phyloP scores from a whole-genome alignment of 1,284 basidiomycete species.

The Abortiporus biennis region DNA sequence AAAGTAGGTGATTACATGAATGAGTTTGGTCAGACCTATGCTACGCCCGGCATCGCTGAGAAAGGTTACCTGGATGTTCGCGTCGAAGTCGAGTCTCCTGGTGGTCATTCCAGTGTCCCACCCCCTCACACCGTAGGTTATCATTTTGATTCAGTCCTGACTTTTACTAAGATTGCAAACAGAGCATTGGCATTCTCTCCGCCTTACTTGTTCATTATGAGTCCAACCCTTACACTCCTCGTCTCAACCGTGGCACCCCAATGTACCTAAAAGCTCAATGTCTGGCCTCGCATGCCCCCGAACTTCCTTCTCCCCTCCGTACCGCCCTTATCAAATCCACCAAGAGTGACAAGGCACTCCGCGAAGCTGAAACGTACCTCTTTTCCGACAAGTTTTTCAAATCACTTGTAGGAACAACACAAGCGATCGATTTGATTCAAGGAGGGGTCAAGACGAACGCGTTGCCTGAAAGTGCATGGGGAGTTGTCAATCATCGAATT shows the following conservation, averaged over 20 bases:
- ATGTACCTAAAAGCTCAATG: slow-evolving; percentile 38
- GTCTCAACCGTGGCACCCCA: slow-evolving; percentile 36
- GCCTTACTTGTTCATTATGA: slow-evolving; percentile 46
- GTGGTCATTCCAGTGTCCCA: slow-evolving; percentile 65
- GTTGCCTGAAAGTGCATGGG: slow-evolving; percentile 47
- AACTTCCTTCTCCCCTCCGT: slow-evolving; percentile 32
- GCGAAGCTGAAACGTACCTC: slow-evolving; percentile 34
- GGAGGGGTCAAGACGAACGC: slow-evolving; percentile 63
- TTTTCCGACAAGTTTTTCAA: slow-evolving; percentile 26
- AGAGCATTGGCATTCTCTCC: slow-evolving; percentile 54
- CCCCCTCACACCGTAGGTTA: slow-evolving; percentile 43
- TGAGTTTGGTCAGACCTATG: slow-evolving; percentile 33
- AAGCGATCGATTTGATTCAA: slow-evolving; percentile 52
- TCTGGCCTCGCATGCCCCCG: slow-evolving; percentile 38
- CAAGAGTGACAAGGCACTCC: slow-evolving; percentile 35
- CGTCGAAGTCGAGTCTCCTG: slow-evolving; percentile 47
- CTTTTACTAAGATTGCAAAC: neutral
- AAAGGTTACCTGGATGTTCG: slow-evolving; percentile 60
- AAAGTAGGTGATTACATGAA: slow-evolving; percentile 28
- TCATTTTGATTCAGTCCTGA: neutral
- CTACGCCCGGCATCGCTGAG: slow-evolving; percentile 51
- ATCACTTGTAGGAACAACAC: slow-evolving; percentile 35
- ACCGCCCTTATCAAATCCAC: slow-evolving; percentile 30
- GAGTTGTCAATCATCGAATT: slow-evolving; percentile 49
- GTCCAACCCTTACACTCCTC: slow-evolving; percentile 34